Evolutionary conservation across 768 basidiomycete species (phyloP).

Genomic region (Lactarius deliciosus): DNA sequence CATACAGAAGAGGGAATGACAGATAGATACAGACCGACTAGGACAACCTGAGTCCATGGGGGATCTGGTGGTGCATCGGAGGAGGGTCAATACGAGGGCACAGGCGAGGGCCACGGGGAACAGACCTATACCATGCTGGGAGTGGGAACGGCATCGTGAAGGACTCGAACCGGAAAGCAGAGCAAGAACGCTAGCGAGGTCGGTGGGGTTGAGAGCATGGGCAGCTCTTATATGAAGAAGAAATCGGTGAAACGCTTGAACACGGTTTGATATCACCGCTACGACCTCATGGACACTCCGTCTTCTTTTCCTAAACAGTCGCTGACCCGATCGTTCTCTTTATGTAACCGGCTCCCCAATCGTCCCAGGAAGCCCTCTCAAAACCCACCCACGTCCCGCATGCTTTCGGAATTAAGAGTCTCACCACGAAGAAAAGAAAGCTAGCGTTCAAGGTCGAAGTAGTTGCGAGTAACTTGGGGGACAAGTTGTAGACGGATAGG

Average conservation of each 20-base stretch:
- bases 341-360: background rate
- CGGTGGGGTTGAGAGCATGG: background rate
- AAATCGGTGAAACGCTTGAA: conserved; percentile 3
- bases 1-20: background rate
- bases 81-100: background rate
- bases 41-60: conserved; percentile 29
- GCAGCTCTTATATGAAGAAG: background rate
- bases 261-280: conserved; percentile 8
- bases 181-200: background rate
- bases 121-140: conserved; percentile 28
- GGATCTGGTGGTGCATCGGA: conserved; percentile 1
- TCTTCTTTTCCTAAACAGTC: background rate
- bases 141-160: conserved; percentile 11
- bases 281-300: conserved; percentile 5
- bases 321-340: background rate
- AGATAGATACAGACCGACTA: conserved; percentile 21
- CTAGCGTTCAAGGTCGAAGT: background rate
- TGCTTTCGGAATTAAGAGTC: background rate
- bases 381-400: background rate
- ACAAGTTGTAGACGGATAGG: too few species aligned
- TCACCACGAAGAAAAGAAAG: background rate
- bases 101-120: background rate
- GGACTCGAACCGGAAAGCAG: background rate
- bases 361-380: background rate
- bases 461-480: too few species aligned